These are phyloP conservation scores for Albophoma yamanashiensis DNA, from an alignment of 2,329 filamentous ascomycete genomes.

Conservation along the genomic window DNA sequence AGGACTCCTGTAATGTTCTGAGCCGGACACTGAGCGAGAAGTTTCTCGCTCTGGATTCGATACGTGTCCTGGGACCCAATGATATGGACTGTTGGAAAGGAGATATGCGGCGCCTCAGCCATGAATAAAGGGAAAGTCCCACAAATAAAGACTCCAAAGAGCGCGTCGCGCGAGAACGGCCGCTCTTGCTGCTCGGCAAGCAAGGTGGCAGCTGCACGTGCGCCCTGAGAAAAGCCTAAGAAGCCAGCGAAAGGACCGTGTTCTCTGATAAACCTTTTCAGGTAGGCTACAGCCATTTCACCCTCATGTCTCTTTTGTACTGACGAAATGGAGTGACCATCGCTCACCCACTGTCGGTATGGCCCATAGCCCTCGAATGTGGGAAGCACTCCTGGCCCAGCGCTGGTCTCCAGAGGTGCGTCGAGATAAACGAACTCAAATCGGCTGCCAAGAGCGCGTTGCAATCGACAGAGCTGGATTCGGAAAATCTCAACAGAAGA, in stretches of 20 bases:
- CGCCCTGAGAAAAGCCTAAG: neutral
- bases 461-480: neutral
- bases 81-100: neutral
- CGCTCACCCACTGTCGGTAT: neutral
- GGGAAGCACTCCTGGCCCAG: neutral
- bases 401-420: neutral
- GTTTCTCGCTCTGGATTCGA: neutral
- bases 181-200: neutral
- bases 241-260: neutral
- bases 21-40: neutral
- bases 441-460: neutral
- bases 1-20: neutral
- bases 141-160: neutral
- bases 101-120: neutral
- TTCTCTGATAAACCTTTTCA: neutral
- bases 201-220: neutral
- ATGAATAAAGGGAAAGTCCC: neutral
- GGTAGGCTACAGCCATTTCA: neutral
- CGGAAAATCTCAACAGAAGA: neutral
- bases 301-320: neutral
- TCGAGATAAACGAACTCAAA: neutral
- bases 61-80: neutral
- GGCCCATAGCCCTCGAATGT: neutral
- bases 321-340: neutral
- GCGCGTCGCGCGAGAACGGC: neutral